Evolutionary conservation across 2,329 filamentous ascomycete genomes (phyloP).

Genomic region (Neonectria coccinea): DNA sequence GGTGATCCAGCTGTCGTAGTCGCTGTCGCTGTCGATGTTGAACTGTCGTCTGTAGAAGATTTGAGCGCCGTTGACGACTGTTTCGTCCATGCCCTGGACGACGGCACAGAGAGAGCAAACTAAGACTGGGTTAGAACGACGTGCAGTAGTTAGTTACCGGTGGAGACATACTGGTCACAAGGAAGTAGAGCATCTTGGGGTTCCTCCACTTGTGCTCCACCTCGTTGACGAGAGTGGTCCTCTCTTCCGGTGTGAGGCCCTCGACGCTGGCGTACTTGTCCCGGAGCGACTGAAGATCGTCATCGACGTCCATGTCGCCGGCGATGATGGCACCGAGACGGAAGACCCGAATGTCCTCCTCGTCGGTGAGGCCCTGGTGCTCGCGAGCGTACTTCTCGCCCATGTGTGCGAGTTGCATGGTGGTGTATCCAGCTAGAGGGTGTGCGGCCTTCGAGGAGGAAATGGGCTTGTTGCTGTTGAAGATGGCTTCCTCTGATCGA

Average conservation of each 20-base stretch:
- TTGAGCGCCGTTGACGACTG: conserved; percentile 71
- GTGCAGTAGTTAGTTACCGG: conserved; percentile 32
- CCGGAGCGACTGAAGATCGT: conserved; percentile 28
- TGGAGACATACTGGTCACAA: conserved; percentile 62
- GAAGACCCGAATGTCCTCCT: conserved; percentile 69
- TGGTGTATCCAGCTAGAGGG: conserved; percentile 55
- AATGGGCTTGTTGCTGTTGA: conserved; percentile 19
- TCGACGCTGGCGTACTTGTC: conserved; percentile 60
- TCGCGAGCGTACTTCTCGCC: conserved; percentile 68
- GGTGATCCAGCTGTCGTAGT: conserved; percentile 66
- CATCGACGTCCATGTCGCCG: conserved; percentile 56
- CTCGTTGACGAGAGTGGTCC: conserved; percentile 68
- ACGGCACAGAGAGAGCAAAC: conserved; percentile 73
- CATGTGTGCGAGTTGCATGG: conserved; percentile 63
- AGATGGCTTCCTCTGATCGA: conserved; percentile 23
- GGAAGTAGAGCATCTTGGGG: conserved; percentile 72
- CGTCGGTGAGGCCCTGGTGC: conserved; percentile 64
- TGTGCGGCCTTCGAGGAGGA: conserved; percentile 39
- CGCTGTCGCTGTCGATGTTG: conserved; percentile 65
- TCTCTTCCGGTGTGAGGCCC: conserved; percentile 69
- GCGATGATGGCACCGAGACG: conserved; percentile 70
- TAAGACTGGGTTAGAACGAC: not conserved
- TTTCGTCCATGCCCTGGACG: conserved; percentile 73
- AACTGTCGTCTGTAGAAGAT: conserved; percentile 73
- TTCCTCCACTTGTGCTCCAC: conserved; percentile 76